These are phyloP conservation scores for Lasiosphaeria hispida DNA, from an alignment of 495 filamentous ascomycete species.

Conservation along the genomic window DNA sequence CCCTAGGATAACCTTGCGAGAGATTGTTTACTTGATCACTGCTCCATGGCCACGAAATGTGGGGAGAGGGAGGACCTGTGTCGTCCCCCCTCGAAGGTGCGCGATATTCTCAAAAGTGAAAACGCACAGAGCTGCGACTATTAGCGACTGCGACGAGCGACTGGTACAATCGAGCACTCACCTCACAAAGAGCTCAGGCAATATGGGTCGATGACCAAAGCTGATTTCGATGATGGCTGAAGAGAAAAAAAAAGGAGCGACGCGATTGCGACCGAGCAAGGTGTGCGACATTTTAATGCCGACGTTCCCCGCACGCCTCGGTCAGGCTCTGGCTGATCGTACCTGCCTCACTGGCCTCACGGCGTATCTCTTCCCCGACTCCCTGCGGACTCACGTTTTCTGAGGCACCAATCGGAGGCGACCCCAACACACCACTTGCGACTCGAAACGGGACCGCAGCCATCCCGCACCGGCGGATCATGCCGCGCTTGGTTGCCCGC, in stretches of 20 bases:
- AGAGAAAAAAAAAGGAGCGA: not conserved
- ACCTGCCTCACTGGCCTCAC: not conserved
- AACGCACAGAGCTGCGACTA: not conserved
- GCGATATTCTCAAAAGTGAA: not conserved
- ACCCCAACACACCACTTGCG: too few relatives aligned
- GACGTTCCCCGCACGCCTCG: not conserved
- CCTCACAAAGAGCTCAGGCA: not conserved
- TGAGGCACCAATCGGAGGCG: not conserved
- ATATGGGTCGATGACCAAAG: not conserved
- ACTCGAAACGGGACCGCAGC: too few relatives aligned
- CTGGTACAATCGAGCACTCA: not conserved
- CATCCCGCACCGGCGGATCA: too few relatives aligned
- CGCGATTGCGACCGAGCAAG: not conserved
- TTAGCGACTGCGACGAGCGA: not conserved
- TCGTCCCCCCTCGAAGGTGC: not conserved
- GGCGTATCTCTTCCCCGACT: not conserved
- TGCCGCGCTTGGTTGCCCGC: too few relatives aligned
- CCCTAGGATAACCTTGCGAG: not conserved
- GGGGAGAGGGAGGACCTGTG: not conserved
- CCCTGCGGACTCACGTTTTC: not conserved
- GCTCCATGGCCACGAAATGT: not conserved
- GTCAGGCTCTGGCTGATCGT: not conserved
- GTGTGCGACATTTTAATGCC: not conserved
- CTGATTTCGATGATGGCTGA: not conserved
- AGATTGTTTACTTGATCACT: not conserved